phyloP scores from a whole-genome alignment of 371 early-diverging fungal genomes.

The Apophysomyces ossiformis region DNA sequence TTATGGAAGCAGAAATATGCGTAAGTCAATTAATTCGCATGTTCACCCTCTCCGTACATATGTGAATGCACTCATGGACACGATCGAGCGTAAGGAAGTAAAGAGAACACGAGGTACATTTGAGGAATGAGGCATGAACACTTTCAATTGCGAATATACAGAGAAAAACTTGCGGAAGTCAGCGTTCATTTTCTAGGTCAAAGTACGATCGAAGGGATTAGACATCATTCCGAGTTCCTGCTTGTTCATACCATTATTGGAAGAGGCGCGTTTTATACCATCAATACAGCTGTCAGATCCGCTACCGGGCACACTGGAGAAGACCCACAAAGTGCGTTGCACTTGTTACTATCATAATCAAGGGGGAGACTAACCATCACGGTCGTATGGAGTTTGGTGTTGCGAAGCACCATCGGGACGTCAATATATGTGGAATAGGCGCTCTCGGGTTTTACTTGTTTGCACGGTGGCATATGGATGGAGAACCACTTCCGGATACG shows the following conservation, averaged over 20 bases:
- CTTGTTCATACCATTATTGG: not conserved
- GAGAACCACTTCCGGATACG: not conserved
- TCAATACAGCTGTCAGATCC: not conserved
- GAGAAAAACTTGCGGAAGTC: not conserved
- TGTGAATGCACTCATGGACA: not conserved
- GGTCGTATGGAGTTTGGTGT: slow-evolving; percentile 10
- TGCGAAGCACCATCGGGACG: not conserved
- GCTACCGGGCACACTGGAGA: not conserved
- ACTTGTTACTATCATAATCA: not conserved
- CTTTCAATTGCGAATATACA: not conserved
- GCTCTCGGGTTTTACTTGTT: not conserved
- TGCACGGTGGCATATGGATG: not conserved
- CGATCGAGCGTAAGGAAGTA: not conserved
- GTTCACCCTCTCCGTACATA: not conserved
- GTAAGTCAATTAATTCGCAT: not conserved
- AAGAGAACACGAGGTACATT: not conserved
- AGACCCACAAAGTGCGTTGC: not conserved
- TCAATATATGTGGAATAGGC: not conserved
- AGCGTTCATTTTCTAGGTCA: not conserved
- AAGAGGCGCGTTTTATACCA: not conserved
- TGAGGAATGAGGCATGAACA: too few relatives aligned
- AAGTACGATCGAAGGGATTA: not conserved
- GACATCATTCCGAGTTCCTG: not conserved
- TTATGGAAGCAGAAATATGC: not conserved
- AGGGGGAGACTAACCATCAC: not conserved